Evolutionary conservation across 2,329 filamentous ascomycete species (phyloP), one percentile per base, ranked within the genome.

Genomic region (Trichoderma aggressivum): DNA sequence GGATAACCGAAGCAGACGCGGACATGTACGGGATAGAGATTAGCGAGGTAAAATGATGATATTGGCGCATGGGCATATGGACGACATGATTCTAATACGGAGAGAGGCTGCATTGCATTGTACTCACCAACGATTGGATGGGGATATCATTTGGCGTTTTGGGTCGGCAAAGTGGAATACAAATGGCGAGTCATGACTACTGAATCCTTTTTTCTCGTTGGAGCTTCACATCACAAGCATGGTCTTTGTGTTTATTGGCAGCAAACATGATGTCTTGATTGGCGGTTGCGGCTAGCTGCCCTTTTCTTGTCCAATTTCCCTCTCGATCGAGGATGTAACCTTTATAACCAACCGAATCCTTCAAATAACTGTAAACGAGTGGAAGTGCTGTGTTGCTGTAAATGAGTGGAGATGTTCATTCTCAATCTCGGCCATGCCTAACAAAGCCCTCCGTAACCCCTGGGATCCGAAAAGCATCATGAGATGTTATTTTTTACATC

Each of bases 1-100:
- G 56, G 85, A 82, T 0, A 85, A 87, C 74, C 82, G 87, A 6
- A 82, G 83, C 14, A 80, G 83, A 65, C 82, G 83, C 65, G 83
- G 83, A 1, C 81, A 82, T 30, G 82, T 84, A 71, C 79, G 77
- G 72, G 85, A 86, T n/a, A 82, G 86, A 75, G 76, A 62, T 47
- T 70, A 50, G 39, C 18, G 21, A 18, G 18, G 16, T 10, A 14
- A 18, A 26, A 26, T 50, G 24, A 50, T 56, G 55, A 16, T 43
- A 39, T 56, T 59, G 8, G 18, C 30, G 26, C 36, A 30, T 26
- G 21, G 26, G 16, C n/a, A 47, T 53, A 64, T 28, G 26, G 36
- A 50, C 12, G 26, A 28, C 16, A 24, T 50, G 18, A n/a, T 32
- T 58, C 18, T 16, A n/a, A 47, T 43, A 11, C 53, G 26, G 28